A percentile compares a stretch with the other conserved stretches of the same genome.
Conservation (phyloP, 768 basidiomycete genomes). For the Pleurotus cornucopiae region DNA sequence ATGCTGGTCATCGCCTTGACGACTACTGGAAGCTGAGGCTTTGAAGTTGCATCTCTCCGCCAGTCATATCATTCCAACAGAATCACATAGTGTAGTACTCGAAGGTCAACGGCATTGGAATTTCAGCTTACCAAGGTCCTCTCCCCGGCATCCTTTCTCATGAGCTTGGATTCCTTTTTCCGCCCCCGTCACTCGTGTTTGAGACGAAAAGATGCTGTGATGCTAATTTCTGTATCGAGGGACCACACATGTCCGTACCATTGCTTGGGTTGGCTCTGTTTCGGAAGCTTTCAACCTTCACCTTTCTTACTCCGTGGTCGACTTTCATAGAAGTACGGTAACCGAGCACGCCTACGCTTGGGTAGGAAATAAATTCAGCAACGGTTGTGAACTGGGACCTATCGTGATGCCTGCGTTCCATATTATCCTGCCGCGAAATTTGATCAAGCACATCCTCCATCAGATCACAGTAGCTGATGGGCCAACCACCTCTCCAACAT, state of each 20-base stretch:
- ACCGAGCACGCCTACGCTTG: not conserved
- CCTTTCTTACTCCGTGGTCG: not conserved
- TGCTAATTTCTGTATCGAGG: constrained; percentile 1
- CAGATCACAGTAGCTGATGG: constrained; percentile 30
- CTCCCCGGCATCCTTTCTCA: not conserved
- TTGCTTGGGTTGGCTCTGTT: not conserved
- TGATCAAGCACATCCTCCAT: not conserved
- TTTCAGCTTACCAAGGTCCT: not conserved
- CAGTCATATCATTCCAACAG: constrained; percentile 8
- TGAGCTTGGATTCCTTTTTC: not conserved
- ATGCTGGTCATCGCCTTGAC: constrained; percentile 6
- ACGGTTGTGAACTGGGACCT: not conserved
- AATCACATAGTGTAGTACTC: not conserved
- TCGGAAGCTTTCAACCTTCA: not conserved
- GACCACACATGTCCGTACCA: not conserved
- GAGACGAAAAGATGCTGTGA: not conserved
- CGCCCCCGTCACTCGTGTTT: not conserved
- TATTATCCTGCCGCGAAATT: not conserved
- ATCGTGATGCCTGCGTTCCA: not conserved
- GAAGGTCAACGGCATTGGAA: not conserved
- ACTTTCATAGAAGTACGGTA: not conserved
- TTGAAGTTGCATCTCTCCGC: not conserved
- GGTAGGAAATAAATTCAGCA: not conserved
- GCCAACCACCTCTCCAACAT: constrained; percentile 67
- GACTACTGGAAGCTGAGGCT: not conserved